Conservation (phyloP, 306 rosid genomes). For the Dryas alaskensis region DNA sequence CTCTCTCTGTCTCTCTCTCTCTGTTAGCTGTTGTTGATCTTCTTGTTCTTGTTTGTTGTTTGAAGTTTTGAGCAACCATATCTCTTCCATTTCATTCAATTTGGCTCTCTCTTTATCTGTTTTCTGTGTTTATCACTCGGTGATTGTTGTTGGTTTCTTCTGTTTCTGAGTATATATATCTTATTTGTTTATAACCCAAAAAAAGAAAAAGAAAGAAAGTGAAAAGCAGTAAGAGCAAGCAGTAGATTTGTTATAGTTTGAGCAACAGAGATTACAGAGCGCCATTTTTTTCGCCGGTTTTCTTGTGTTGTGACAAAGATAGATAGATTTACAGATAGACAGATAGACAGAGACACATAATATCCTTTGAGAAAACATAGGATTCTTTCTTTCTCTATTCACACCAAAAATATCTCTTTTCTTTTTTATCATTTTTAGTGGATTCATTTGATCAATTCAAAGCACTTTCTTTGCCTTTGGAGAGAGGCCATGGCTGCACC, state of each 20-base stretch:
- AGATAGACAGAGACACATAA: constrained; percentile 10
- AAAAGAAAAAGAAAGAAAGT: not conserved
- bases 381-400: not conserved
- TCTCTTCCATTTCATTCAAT: too few relatives aligned
- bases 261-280: constrained; percentile 13
- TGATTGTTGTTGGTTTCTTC: constrained; percentile 17
- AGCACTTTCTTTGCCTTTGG: constrained; percentile 5
- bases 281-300: constrained; percentile 8
- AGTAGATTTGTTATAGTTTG: not conserved
- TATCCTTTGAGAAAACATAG: constrained; percentile 3
- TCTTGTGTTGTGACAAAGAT: constrained; percentile 20
- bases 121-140: not conserved
- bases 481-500: constrained; percentile 20
- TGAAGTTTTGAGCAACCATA: too few relatives aligned
- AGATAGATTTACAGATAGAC: not conserved
- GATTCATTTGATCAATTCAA: constrained; percentile 17
- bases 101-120: not conserved
- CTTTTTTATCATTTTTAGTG: constrained; percentile 7
- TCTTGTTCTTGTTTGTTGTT: too few relatives aligned
- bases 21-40: not conserved
- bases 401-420: constrained; percentile 16
- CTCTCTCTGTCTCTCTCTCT: not conserved
- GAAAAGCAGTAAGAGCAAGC: not conserved
- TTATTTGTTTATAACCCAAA: not conserved
- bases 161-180: not conserved